phyloP scores from a whole-genome alignment of 768 basidiomycete genomes.

The Coprinopsis marcescibilis region DNA sequence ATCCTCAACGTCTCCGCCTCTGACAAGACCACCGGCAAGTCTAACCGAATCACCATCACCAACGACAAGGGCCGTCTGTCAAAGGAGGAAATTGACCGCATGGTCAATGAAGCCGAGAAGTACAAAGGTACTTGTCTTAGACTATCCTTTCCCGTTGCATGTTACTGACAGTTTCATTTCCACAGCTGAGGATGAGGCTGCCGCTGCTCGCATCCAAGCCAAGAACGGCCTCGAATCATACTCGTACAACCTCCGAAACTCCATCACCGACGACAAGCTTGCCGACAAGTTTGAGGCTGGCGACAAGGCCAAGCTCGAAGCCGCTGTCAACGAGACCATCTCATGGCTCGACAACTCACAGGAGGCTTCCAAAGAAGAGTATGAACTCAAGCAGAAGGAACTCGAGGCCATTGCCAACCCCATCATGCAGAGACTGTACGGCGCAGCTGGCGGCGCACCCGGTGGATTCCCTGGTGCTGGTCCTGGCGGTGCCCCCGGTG shows the following conservation, averaged over 20 bases:
- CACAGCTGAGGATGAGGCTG: constrained; percentile 79
- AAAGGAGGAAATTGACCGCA: constrained; percentile 97
- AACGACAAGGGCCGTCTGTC: constrained; percentile 96
- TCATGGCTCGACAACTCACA: constrained; percentile 81
- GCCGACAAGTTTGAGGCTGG: constrained; percentile 80
- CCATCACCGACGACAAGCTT: constrained; percentile 79
- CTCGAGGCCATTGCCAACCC: constrained; percentile 77
- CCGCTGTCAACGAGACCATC: constrained; percentile 78
- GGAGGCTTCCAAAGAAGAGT: constrained; percentile 92
- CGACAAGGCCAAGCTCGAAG: constrained; percentile 82
- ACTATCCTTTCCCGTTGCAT: constrained; percentile 8
- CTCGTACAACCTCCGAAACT: constrained; percentile 91
- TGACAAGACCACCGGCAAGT: constrained; percentile 97
- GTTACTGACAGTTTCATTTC: constrained; percentile 2
- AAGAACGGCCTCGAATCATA: constrained; percentile 96
- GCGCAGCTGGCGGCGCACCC: constrained; percentile 59
- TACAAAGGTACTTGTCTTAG: constrained; percentile 61
- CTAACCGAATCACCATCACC: constrained; percentile 88
- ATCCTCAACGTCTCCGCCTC: constrained; percentile 92
- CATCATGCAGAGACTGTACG: constrained; percentile 72
- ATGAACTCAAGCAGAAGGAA: constrained; percentile 90
- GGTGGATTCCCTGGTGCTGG: constrained; percentile 59
- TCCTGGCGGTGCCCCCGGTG: constrained; percentile 59
- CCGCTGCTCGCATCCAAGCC: constrained; percentile 71
- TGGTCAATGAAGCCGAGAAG: constrained; percentile 92